Conservation (phyloP, 768 basidiomycete species). For the Macrolepiota fuliginosa region DNA sequence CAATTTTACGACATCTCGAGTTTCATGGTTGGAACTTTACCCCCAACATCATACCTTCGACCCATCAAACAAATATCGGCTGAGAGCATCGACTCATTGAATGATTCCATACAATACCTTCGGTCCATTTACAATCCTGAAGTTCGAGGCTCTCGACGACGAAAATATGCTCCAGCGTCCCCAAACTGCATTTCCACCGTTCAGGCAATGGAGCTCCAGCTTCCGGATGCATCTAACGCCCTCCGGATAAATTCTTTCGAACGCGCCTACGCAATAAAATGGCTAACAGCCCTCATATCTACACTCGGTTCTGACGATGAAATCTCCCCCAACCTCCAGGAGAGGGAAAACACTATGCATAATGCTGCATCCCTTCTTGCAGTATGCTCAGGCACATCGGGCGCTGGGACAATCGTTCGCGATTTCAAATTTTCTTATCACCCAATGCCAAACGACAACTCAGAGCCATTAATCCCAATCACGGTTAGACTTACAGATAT, state of each 20-base stretch:
- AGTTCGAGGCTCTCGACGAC: slow-evolving; percentile 57
- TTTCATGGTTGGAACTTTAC: slow-evolving; percentile 14
- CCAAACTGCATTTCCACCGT: background rate
- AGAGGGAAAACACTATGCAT: slow-evolving; percentile 39
- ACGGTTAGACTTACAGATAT: slow-evolving; percentile 59
- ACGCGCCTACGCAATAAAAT: slow-evolving; percentile 62
- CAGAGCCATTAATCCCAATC: slow-evolving; percentile 17
- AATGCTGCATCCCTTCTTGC: slow-evolving; percentile 64
- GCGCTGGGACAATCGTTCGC: slow-evolving; percentile 57
- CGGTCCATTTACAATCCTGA: slow-evolving; percentile 56
- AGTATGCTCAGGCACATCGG: slow-evolving; percentile 58
- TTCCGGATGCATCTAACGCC: slow-evolving; percentile 20
- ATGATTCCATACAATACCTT: slow-evolving; percentile 48
- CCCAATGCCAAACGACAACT: background rate
- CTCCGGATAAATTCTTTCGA: slow-evolving; percentile 66
- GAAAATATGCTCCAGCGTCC: slow-evolving; percentile 9
- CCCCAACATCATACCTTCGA: slow-evolving; percentile 56
- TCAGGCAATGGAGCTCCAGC: background rate
- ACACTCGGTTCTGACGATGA: slow-evolving; percentile 27
- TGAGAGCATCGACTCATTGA: slow-evolving; percentile 33
- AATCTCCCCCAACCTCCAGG: slow-evolving; percentile 3
- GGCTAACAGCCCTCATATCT: slow-evolving; percentile 68
- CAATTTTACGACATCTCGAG: background rate
- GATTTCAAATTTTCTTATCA: slow-evolving; percentile 42
- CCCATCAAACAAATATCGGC: slow-evolving; percentile 43